phyloP scores from a whole-genome alignment of 768 basidiomycete species.

The Termitomyces sp. region DNA sequence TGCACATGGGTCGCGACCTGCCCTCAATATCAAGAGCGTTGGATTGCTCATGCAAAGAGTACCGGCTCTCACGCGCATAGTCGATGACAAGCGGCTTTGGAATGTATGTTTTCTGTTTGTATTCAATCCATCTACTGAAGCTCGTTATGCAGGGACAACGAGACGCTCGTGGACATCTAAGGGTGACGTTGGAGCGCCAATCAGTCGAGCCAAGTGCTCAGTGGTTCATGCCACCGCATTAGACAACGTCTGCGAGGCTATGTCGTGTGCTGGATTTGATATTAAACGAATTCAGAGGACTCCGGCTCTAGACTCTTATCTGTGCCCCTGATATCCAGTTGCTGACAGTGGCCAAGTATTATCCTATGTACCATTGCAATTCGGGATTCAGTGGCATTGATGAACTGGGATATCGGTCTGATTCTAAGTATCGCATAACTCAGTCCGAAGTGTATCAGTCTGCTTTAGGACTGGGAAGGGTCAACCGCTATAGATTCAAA shows the following conservation, averaged over 20 bases:
- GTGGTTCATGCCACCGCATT: conserved; percentile 35
- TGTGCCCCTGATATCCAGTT: neutral
- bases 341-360: neutral
- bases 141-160: conserved; percentile 20
- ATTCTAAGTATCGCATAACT: neutral
- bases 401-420: neutral
- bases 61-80: conserved; percentile 39
- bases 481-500: too few relatives aligned
- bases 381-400: neutral
- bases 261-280: neutral
- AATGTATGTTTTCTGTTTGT: conserved; percentile 35
- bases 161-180: conserved; percentile 14
- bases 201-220: conserved; percentile 23
- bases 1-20: conserved; percentile 33
- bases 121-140: neutral
- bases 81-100: conserved; percentile 52
- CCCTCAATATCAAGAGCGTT: conserved; percentile 34
- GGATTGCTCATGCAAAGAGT: conserved; percentile 37
- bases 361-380: too few relatives aligned
- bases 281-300: neutral
- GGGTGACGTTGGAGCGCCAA: conserved; percentile 29
- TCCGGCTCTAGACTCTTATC: neutral
- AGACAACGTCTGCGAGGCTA: neutral
- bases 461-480: too few relatives aligned
- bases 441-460: too few relatives aligned